Percentiles rank a stretch among this genome's conserved stretches.
These are phyloP conservation scores for Sporopachydermia lactativora DNA, from an alignment of 805 yeast species.

Conservation along the genomic window DNA sequence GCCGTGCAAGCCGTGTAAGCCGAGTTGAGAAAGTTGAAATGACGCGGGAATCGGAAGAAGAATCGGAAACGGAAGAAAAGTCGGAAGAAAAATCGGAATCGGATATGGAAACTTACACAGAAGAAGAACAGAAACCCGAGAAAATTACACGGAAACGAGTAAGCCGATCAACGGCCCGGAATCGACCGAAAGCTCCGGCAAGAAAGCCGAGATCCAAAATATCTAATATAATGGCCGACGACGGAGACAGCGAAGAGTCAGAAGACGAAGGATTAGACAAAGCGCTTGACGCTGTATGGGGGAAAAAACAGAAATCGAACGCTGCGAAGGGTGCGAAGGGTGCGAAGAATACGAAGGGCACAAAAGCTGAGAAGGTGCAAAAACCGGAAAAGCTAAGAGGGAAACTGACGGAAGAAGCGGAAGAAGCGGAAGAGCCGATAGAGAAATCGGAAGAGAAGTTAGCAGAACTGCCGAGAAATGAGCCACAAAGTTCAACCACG, in stretches of 20 bases:
- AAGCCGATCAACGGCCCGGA: background rate
- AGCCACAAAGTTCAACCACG: conserved; percentile 2
- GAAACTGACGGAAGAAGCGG: conserved; percentile 2
- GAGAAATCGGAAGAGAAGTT: conserved; percentile 4
- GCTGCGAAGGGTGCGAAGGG: conserved; percentile 7
- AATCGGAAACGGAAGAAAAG: conserved; percentile 5
- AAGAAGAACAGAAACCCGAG: background rate
- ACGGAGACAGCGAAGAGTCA: background rate
- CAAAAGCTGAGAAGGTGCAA: conserved; percentile 2
- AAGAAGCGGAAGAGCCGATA: conserved; percentile 3
- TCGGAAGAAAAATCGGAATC: conserved; percentile 6
- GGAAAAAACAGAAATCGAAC: conserved; percentile 3
- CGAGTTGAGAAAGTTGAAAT: conserved; percentile 1
- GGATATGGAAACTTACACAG: conserved; percentile 3
- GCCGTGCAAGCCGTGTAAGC: background rate
- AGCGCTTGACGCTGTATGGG: background rate
- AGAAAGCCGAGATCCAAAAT: background rate
- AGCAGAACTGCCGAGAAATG: conserved; percentile 3
- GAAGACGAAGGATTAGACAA: background rate
- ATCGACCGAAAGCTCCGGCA: background rate
- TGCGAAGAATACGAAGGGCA: conserved; percentile 5
- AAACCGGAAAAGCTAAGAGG: conserved; percentile 5
- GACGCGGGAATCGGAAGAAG: conserved; percentile 5
- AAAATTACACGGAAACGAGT: too few species aligned
- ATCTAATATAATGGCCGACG: background rate